A percentile compares a stretch with the other conserved stretches of the same genome.
These are phyloP conservation scores for Eutrema heterophyllum DNA, from an alignment of 345 rosid genomes.

Conservation along the genomic window DNA sequence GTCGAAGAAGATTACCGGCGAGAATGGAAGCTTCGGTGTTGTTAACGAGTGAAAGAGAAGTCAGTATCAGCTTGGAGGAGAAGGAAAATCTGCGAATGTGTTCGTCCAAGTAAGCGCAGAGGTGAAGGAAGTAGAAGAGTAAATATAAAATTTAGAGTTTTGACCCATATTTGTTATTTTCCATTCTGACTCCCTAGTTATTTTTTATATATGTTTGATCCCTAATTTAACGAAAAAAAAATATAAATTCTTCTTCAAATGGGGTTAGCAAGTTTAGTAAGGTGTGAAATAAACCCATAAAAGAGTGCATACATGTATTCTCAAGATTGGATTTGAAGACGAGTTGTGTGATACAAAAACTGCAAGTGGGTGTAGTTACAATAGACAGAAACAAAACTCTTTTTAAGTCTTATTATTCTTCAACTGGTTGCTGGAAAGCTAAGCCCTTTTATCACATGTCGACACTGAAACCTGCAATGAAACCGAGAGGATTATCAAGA, in stretches of 20 bases:
- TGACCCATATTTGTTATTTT: not conserved
- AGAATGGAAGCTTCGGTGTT: not conserved
- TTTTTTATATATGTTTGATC: not conserved
- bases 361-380: not conserved
- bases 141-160: not conserved
- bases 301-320: not conserved
- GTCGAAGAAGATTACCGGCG: not conserved
- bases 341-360: not conserved
- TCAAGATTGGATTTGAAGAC: not conserved
- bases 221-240: not conserved
- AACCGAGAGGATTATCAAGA: not conserved
- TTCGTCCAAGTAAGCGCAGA: not conserved
- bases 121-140: not conserved
- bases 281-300: not conserved
- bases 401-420: slow-evolving; percentile 60
- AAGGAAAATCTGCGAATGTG: not conserved
- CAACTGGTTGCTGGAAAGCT: slow-evolving; percentile 45
- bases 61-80: not conserved
- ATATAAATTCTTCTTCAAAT: not conserved
- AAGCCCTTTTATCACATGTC: slow-evolving; percentile 72
- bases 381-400: not conserved
- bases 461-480: slow-evolving; percentile 72
- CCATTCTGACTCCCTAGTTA: not conserved
- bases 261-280: not conserved
- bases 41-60: not conserved